Evolutionary conservation across 1,284 basidiomycete species (phyloP).

Genomic region (Cutaneotrichosporon mucoides): DNA sequence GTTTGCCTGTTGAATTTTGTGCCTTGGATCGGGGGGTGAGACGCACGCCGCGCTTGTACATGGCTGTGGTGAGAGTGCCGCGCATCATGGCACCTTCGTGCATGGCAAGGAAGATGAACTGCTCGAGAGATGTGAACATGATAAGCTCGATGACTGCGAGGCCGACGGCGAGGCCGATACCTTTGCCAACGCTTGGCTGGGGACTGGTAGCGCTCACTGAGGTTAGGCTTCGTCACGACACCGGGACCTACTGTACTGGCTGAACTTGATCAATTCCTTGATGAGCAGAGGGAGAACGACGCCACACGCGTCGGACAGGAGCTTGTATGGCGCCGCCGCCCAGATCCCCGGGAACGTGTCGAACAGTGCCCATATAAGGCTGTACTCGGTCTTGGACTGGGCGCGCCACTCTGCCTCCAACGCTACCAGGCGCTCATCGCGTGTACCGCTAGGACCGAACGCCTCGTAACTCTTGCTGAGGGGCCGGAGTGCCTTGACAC

Average conservation of each 20-base stretch:
- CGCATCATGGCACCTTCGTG: not conserved
- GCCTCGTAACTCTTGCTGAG: no score
- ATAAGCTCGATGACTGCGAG: no score
- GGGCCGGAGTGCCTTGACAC: no score
- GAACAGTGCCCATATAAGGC: not conserved
- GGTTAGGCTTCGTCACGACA: not conserved
- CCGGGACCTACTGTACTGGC: conserved; percentile 1
- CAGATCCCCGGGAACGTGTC: not conserved
- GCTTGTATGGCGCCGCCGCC: not conserved
- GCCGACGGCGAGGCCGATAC: not conserved
- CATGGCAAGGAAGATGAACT: no score
- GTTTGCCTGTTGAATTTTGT: conserved; percentile 64
- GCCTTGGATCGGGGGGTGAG: conserved; percentile 70
- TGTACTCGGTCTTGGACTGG: not conserved
- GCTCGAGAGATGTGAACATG: no score
- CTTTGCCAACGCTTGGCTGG: no score
- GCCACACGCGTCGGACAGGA: not conserved
- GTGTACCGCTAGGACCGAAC: no score
- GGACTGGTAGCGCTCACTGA: not conserved
- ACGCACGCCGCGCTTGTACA: conserved; percentile 69
- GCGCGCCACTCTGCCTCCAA: not conserved
- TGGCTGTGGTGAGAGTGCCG: conserved; percentile 64
- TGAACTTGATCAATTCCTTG: conserved; percentile 8
- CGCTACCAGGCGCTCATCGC: no score
- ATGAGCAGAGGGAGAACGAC: not conserved